Percentiles rank a stretch among this genome's conserved stretches.
Evolutionary conservation across 164 flowering plant genomes (phyloP).

Genomic region (Magnolia changhungtana): DNA sequence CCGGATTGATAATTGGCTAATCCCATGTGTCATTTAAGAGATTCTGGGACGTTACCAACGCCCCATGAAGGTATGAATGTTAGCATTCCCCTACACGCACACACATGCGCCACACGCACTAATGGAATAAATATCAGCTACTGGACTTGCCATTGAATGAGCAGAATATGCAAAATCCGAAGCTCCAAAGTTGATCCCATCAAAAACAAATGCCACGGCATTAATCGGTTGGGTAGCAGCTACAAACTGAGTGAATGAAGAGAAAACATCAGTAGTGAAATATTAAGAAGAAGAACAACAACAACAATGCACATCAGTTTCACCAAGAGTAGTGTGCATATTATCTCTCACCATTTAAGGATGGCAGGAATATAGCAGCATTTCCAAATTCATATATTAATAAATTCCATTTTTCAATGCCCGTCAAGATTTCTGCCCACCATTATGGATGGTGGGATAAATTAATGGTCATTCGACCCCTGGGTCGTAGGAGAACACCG

Average conservation of each 20-base stretch:
- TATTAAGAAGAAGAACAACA: background rate
- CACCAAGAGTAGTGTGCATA: background rate
- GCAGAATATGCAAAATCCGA: slow-evolving; percentile 85
- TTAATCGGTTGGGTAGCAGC: slow-evolving; percentile 84
- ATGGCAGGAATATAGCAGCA: background rate
- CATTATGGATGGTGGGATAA: background rate
- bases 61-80: too few species aligned
- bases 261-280: background rate
- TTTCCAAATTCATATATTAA: background rate
- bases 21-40: too few species aligned
- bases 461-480: too few species aligned
- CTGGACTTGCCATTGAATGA: slow-evolving; percentile 61
- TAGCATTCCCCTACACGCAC: background rate
- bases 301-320: too few species aligned
- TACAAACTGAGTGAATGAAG: slow-evolving; percentile 55
- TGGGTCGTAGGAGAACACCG: too few species aligned
- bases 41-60: too few species aligned
- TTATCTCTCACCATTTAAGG: background rate
- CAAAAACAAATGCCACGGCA: slow-evolving; percentile 80
- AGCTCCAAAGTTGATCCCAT: slow-evolving; percentile 88
- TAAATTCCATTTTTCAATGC: background rate
- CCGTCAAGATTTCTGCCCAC: background rate
- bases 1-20: too few species aligned
- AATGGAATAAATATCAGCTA: background rate
- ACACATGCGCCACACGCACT: too few species aligned